Percentiles rank a stretch among this genome's conserved stretches.
phyloP scores from a whole-genome alignment of 345 rosid genomes.

The Moringa oleifera region DNA sequence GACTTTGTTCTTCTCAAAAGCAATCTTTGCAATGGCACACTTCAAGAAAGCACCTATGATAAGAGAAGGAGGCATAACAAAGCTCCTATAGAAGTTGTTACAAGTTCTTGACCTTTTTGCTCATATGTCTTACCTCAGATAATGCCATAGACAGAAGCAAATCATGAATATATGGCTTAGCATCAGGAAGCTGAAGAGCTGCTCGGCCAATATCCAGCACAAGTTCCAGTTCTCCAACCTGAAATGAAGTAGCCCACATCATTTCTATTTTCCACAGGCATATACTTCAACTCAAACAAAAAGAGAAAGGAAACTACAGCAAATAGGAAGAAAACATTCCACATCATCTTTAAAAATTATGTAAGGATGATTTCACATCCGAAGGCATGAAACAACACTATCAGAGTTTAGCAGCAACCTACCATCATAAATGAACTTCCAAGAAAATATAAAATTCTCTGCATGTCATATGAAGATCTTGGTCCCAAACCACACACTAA shows the following conservation, averaged over 20 bases:
- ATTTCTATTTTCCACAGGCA: conserved; percentile 6
- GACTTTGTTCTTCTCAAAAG: conserved; percentile 80
- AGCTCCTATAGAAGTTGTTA: conserved; percentile 28
- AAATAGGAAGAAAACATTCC: neutral
- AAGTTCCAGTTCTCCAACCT: conserved; percentile 86
- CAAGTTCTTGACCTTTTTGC: conserved; percentile 24
- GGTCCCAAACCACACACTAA: neutral
- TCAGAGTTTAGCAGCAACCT: neutral
- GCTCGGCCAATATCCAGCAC: conserved; percentile 74
- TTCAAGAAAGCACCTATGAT: conserved; percentile 74
- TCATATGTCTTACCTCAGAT: conserved; percentile 76
- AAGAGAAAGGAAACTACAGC: neutral
- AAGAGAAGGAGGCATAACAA: conserved; percentile 57
- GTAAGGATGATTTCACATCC: neutral
- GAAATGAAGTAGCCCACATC: conserved; percentile 21
- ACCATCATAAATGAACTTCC: neutral
- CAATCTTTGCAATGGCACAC: conserved; percentile 89
- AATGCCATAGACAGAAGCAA: conserved; percentile 85
- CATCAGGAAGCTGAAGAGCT: conserved; percentile 73
- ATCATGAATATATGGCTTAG: conserved; percentile 80
- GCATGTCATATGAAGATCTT: neutral
- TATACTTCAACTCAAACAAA: neutral
- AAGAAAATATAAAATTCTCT: too few species aligned
- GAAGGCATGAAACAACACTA: neutral
- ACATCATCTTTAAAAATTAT: neutral